A percentile compares a stretch with the other conserved stretches of the same genome.
Conservation (phyloP, 1,284 basidiomycete genomes). For the Filobasidium uniguttulatum region DNA sequence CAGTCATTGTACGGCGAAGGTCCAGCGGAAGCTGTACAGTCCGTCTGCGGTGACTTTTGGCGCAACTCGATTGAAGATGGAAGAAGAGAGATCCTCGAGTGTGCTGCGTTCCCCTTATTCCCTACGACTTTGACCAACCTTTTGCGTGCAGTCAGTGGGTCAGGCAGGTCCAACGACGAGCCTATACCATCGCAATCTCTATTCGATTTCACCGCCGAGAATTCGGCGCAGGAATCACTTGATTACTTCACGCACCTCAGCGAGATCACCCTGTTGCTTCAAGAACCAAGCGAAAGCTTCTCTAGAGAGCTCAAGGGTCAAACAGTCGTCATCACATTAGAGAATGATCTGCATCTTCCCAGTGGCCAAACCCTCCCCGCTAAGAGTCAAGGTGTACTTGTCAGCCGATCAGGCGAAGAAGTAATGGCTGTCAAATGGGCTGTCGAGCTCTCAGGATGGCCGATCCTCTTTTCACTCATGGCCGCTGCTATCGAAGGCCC, state of each 20-base stretch:
- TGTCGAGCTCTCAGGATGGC: conserved; percentile 9
- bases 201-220: conserved; percentile 1
- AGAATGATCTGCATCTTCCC: conserved; percentile 7
- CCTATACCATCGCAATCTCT: neutral
- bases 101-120: conserved; percentile 1
- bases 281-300: conserved; percentile 7
- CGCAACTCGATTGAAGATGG: neutral
- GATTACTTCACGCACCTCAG: conserved; percentile 4
- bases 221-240: conserved; percentile 4
- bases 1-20: neutral
- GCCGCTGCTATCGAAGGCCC: neutral
- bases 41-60: conserved; percentile 3
- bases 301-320: conserved; percentile 9
- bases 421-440: conserved; percentile 12
- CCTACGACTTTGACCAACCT: neutral
- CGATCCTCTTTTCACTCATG: conserved; percentile 10
- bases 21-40: neutral
- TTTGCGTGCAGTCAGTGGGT: neutral
- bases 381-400: conserved; percentile 6
- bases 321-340: conserved; percentile 6
- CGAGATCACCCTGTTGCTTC: conserved; percentile 4
- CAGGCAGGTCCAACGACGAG: neutral
- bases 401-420: conserved; percentile 11
- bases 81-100: neutral
- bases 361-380: conserved; percentile 10